Evolutionary conservation across 768 basidiomycete species (phyloP).

Genomic region (Rhodotorula paludigena): DNA sequence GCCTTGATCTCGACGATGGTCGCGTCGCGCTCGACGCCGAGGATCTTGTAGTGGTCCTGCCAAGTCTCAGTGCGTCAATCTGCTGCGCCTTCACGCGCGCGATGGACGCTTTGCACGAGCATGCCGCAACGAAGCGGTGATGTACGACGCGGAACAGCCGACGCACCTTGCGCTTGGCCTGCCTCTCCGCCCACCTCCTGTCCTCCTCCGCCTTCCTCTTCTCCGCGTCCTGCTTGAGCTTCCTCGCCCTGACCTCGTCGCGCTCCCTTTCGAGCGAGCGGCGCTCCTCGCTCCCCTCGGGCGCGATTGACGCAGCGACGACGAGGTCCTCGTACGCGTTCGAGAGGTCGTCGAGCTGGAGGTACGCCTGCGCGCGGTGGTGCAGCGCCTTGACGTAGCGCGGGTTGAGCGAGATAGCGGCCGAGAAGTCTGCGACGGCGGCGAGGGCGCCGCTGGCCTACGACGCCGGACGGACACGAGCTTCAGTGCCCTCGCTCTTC

Average conservation of each 20-base stretch:
- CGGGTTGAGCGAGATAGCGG: slow-evolving; percentile 56
- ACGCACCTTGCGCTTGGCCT: slow-evolving; percentile 65
- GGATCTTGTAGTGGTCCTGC: slow-evolving; percentile 31
- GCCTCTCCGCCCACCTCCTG: slow-evolving; percentile 42
- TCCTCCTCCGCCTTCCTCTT: slow-evolving; percentile 71
- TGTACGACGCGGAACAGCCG: too few species aligned
- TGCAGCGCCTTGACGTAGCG: slow-evolving; percentile 74
- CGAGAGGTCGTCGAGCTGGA: slow-evolving; percentile 69
- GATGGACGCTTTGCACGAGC: too few species aligned
- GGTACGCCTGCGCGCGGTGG: slow-evolving; percentile 71
- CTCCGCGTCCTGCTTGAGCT: slow-evolving; percentile 47
- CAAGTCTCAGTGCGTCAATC: too few species aligned
- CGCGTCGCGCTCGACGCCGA: slow-evolving; percentile 47
- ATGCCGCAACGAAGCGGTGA: too few species aligned
- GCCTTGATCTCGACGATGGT: slow-evolving; percentile 56
- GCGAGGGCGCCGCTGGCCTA: slow-evolving; percentile 63
- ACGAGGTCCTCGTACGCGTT: slow-evolving; percentile 68
- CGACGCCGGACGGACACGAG: slow-evolving; percentile 48
- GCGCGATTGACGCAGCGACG: slow-evolving; percentile 66
- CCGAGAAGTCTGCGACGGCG: slow-evolving; percentile 61
- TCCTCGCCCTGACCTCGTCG: slow-evolving; percentile 48
- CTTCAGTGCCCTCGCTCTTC: neutral
- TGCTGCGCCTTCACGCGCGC: too few species aligned
- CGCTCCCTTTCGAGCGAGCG: slow-evolving; percentile 61
- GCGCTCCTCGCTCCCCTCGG: slow-evolving; percentile 55